Evolutionary conservation across 1,139 yeast genomes (phyloP), one percentile per base, ranked within the genome.

Genomic region (Diutina neorugosa): DNA sequence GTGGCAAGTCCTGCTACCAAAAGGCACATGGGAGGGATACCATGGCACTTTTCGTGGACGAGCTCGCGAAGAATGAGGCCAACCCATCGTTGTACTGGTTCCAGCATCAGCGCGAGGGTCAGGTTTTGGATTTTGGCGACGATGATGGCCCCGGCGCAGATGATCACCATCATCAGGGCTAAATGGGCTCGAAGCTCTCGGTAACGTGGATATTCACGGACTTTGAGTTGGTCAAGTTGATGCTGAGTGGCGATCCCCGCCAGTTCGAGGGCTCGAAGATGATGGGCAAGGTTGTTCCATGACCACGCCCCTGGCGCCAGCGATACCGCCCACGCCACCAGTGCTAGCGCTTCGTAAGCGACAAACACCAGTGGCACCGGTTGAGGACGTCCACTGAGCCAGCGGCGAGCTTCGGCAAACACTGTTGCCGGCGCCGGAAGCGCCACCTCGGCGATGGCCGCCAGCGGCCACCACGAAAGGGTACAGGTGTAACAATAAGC

Each of bases 401-500:
- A 21, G 34, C 25, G 31, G 7, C 14, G 25, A 5, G 25, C 19
- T 23, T 9, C 19, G 6, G 12, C 19, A 23, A 44, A 44, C 48
- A 44, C 48, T n/a, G n/a, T n/a, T 11, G 16, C 11, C 4, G 48
- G 48, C n/a, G 16, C 27, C 14, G 48, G 34, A 7, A 44, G 48
- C 7, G 34, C 19, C 16, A 14, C 16, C 9, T 16, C 18, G 23
- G 48, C 14, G 11, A n/a, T 21, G 18, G 31, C n/a, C 31, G 12
- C 25, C 20, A n/a, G 20, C 18, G 20, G 20, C 20, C 43, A 40
- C 20, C 20, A 18, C 20, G 18, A n/a, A 8, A 44, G 11, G 31
- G 48, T 44, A 23, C 48, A 44, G 25, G 34, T 23, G 25, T 44
- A 44, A n/a, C 48, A 44, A 23, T 44, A 44, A n/a, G 14, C 34